Evolutionary conservation across 495 filamentous ascomycete species (phyloP).

Genomic region (Aspergillus conjunctus): DNA sequence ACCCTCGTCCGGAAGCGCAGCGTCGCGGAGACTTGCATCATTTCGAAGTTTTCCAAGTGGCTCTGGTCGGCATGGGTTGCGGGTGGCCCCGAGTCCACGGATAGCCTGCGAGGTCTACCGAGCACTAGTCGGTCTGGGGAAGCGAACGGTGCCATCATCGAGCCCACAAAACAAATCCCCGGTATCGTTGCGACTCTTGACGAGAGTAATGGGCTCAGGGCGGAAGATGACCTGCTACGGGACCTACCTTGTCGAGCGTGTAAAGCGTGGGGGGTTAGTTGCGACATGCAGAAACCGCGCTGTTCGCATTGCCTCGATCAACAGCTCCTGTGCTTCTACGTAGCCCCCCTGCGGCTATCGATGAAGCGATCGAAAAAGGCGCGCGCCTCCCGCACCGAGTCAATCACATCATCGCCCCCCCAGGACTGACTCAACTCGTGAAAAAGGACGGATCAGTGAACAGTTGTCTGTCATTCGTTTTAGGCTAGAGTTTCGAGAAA

Average conservation of each 20-base stretch:
- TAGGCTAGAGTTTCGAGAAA: not conserved
- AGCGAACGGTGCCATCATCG: not conserved
- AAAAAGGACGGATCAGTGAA: slow-evolving; percentile 18
- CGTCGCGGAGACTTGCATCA: slow-evolving; percentile 2
- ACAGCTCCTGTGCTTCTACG: slow-evolving; percentile 46
- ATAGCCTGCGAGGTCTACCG: not conserved
- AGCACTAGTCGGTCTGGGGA: not conserved
- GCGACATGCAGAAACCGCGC: slow-evolving; percentile 38
- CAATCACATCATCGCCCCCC: not conserved
- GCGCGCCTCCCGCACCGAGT: not conserved
- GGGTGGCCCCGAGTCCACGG: slow-evolving; percentile 5
- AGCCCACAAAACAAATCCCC: not conserved
- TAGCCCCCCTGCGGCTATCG: slow-evolving; percentile 25
- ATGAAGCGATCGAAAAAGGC: slow-evolving; percentile 18
- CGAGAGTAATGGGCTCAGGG: not conserved
- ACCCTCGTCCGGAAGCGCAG: slow-evolving; percentile 7
- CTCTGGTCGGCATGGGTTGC: slow-evolving; percentile 21
- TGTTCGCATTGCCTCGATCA: slow-evolving; percentile 43
- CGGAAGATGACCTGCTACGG: not conserved
- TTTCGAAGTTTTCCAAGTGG: slow-evolving; percentile 25
- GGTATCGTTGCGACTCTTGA: not conserved
- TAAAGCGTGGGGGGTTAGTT: slow-evolving; percentile 33
- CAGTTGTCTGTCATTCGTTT: not conserved
- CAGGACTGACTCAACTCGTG: not conserved
- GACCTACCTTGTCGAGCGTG: slow-evolving; percentile 38